Percentiles rank a stretch among this genome's conserved stretches.
phyloP scores from a whole-genome alignment of 1,284 basidiomycete species.

The Cryptococcus deneoformans region DNA sequence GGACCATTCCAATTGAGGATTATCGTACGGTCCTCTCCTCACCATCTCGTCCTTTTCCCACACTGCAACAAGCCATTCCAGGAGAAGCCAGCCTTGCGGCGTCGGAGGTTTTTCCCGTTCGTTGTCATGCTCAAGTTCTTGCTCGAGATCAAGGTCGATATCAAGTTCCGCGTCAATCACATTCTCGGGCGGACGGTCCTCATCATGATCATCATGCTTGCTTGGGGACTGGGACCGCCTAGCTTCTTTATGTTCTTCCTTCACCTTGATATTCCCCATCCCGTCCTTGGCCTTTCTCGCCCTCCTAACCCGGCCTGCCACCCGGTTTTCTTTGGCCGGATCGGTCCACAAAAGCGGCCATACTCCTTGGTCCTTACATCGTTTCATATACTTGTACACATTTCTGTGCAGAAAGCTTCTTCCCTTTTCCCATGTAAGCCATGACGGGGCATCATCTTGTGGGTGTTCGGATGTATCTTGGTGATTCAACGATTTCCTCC shows the following conservation, averaged over 20 bases:
- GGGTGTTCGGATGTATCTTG: background rate
- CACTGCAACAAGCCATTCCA: slow-evolving; percentile 28
- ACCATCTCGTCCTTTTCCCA: slow-evolving; percentile 26
- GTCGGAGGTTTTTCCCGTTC: background rate
- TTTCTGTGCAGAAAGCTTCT: slow-evolving; percentile 8
- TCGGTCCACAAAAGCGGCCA: slow-evolving; percentile 24
- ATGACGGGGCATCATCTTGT: slow-evolving; percentile 1
- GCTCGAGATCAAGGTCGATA: background rate
- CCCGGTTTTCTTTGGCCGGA: background rate
- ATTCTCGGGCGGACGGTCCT: background rate
- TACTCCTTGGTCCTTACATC: slow-evolving; percentile 19
- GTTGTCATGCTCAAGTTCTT: background rate
- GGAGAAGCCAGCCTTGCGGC: slow-evolving; percentile 25
- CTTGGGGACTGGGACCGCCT: background rate
- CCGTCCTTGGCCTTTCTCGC: slow-evolving; percentile 15
- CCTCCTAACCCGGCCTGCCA: background rate
- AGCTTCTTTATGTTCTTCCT: background rate
- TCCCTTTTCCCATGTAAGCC: slow-evolving; percentile 11
- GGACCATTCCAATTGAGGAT: slow-evolving; percentile 8
- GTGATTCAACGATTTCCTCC: background rate
- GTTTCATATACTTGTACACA: slow-evolving; percentile 10
- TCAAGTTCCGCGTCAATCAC: background rate
- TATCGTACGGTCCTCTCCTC: background rate
- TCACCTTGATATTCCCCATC: background rate
- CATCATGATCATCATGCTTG: background rate